Base-by-base conservation (phyloP, 441 rosid genomes). In the Codiaeum variegatum region DNA sequence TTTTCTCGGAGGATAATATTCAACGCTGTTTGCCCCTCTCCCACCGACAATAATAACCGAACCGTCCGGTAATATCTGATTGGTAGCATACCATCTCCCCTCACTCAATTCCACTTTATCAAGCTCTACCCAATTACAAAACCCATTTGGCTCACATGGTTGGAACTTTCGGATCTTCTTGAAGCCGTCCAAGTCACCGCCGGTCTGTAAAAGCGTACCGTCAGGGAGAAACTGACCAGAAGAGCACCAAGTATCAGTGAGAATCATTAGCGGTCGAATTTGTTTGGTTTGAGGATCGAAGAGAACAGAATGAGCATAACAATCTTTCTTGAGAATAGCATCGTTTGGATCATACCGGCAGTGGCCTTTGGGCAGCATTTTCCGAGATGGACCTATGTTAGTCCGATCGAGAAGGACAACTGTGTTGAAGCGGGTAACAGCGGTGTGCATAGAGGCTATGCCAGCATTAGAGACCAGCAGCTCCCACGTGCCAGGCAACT, bases 371-470 rank as follows among this genome's bases (percentile, higher is more conserved):
- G 51, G 72, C 62, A 81, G 77, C 82, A 87, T 16, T 63, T 71
- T 46, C 59, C 76, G 52, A 73, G 80, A 82, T 62, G 80, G 87
- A 46, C 83, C 86, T 28, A 73, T 87, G 75, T 87, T 85, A 36
- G 88, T 87, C 70, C 90, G 87, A 81, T 94, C 98, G 63, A 89
- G 88, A 74, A 94, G 85, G 81, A 94, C 78, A 61, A 91, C 95
- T 73, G 88, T 86, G 86, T 88, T 82, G 79, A 90, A 81, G 70
- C 83, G 87, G 15, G 92, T 85, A 51, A 94, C 89, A 62, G 91
- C 96, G 86, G 91, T 88, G 84, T 91, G 98, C 97, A 93, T 90
- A 72, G 97, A 91, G 38, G 95, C 86, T 67, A 91, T 82, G 47
- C 97, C 97, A 38, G 90, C 82, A 70, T 84, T 83, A 19, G 76